phyloP scores from a whole-genome alignment of 768 basidiomycete species.

The Leccinum sublutescens region DNA sequence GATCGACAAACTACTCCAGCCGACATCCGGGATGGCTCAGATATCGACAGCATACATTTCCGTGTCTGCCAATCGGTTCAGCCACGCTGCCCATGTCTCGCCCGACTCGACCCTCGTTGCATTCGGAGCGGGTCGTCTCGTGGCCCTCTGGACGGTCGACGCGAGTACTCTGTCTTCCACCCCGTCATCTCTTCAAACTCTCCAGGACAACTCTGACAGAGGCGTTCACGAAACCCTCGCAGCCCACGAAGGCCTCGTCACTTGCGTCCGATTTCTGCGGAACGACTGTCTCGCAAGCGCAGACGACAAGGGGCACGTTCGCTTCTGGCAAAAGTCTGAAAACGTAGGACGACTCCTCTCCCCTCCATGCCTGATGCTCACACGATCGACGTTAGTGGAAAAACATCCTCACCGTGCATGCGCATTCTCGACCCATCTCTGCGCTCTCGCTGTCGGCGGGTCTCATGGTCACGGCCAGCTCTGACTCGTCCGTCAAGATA shows the following conservation, averaged over 20 bases:
- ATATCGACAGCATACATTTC: constrained; percentile 42
- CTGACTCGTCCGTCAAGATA: constrained; percentile 75
- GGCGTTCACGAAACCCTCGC: constrained; percentile 71
- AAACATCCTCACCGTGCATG: constrained; percentile 41
- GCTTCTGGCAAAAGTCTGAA: constrained; percentile 53
- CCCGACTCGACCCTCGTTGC: constrained; percentile 40
- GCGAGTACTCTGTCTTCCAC: constrained; percentile 32
- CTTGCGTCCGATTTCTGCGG: constrained; percentile 68
- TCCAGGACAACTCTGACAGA: constrained; percentile 46
- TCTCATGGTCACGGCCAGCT: constrained; percentile 72
- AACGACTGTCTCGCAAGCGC: constrained; percentile 59
- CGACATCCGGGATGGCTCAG: constrained; percentile 7
- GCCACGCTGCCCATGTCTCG: constrained; percentile 38
- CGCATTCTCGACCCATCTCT: constrained; percentile 71
- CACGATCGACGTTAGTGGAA: constrained; percentile 54
- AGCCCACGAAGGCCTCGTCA: constrained; percentile 72
- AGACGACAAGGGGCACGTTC: constrained; percentile 71
- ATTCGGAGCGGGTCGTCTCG: constrained; percentile 53
- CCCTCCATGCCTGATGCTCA: constrained; percentile 8
- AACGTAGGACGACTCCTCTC: constrained; percentile 16
- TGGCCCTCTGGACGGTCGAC: constrained; percentile 59
- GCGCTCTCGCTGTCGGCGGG: constrained; percentile 52
- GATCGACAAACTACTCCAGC: neutral
- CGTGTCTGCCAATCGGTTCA: constrained; percentile 47
- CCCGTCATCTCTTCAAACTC: constrained; percentile 6